Evolutionary conservation across 1,139 yeast genomes (phyloP).

Genomic region (Kodamaea anthophila): DNA sequence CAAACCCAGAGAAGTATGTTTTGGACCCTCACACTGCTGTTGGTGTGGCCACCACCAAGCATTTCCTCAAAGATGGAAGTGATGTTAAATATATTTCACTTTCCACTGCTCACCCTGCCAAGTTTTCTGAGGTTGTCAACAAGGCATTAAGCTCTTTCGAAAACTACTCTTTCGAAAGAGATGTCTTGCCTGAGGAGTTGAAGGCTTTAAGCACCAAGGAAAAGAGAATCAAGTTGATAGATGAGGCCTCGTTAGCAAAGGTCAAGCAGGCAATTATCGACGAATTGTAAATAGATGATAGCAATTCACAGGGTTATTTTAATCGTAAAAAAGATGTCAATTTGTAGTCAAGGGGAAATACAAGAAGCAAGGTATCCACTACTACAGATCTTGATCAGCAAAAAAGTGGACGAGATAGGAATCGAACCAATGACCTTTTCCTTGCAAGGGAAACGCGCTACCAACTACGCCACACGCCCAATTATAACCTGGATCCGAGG

Average conservation of each 20-base stretch:
- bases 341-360: too few species aligned
- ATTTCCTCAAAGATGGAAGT: constrained; percentile 49
- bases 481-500: too few species aligned
- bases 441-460: constrained; percentile 68
- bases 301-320: too few species aligned
- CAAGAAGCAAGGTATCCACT: too few species aligned
- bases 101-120: constrained; percentile 98
- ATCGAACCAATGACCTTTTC: constrained; percentile 62
- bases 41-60: constrained; percentile 75
- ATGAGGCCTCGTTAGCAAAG: constrained; percentile 63
- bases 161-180: constrained; percentile 78
- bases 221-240: constrained; percentile 72
- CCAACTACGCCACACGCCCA: constrained; percentile 72
- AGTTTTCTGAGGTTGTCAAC: constrained; percentile 93
- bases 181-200: constrained; percentile 86
- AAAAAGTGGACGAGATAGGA: constrained; percentile 53
- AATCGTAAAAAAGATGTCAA: too few species aligned
- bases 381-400: too few species aligned
- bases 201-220: constrained; percentile 63
- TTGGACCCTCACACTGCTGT: constrained; percentile 97
- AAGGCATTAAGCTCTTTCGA: constrained; percentile 59
- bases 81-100: constrained; percentile 62
- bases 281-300: constrained; percentile 33
- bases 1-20: constrained; percentile 62
- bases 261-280: constrained; percentile 72